Conservation (phyloP, 2,329 filamentous ascomycete genomes). For the Neofusicoccum ribis region DNA sequence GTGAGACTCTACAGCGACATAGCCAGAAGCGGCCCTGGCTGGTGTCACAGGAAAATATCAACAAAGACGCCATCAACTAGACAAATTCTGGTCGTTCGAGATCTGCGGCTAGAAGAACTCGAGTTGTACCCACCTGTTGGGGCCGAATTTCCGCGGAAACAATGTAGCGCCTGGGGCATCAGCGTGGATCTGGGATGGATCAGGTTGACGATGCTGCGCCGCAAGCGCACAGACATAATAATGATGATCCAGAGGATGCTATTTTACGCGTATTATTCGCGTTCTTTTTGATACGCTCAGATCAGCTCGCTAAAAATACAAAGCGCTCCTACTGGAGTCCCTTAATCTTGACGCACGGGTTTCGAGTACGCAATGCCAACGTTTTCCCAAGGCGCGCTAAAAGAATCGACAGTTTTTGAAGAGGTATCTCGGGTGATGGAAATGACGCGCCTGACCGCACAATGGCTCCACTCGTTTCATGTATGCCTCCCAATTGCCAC, state of each 20-base stretch:
- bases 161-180: too few relatives aligned
- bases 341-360: conserved; percentile 13
- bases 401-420: background rate
- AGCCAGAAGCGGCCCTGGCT: too few relatives aligned
- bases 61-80: too few relatives aligned
- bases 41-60: too few relatives aligned
- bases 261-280: background rate
- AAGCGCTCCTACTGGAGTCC: background rate
- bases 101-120: too few relatives aligned
- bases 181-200: background rate
- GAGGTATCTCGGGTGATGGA: conserved; percentile 5
- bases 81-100: too few relatives aligned
- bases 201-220: background rate
- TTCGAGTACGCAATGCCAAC: conserved; percentile 11
- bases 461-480: background rate
- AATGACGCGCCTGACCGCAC: background rate
- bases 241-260: background rate
- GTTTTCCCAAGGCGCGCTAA: background rate
- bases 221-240: background rate
- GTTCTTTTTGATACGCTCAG: background rate
- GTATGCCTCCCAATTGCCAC: background rate
- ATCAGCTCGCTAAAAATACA: background rate
- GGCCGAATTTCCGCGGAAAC: too few relatives aligned
- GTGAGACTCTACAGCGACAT: too few relatives aligned
- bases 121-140: too few relatives aligned